Percentiles rank a stretch among this genome's conserved stretches.
phyloP scores from a whole-genome alignment of 2,329 filamentous ascomycete species.

The Penicillium crustosum region DNA sequence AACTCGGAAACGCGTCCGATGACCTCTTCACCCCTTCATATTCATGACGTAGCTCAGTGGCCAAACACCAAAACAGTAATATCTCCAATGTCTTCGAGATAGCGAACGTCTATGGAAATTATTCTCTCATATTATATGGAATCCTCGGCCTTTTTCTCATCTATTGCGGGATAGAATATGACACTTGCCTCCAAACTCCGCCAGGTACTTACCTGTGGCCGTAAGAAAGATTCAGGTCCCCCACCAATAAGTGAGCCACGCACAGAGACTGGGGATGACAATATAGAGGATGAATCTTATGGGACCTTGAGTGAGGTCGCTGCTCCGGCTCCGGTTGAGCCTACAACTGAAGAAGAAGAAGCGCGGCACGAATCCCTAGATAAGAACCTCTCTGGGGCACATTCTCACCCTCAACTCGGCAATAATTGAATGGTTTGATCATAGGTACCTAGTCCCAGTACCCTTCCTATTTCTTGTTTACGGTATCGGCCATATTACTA shows the following conservation, averaged over 20 bases:
- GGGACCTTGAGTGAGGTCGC: constrained; percentile 2
- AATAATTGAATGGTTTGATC: constrained; percentile 1
- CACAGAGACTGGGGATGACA: too few relatives aligned
- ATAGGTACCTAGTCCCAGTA: not conserved
- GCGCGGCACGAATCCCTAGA: not conserved
- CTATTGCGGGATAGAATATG: not conserved
- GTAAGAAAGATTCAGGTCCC: not conserved
- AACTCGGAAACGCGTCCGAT: not conserved
- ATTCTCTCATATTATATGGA: not conserved
- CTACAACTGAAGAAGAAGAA: not conserved
- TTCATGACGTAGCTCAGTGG: constrained; percentile 6
- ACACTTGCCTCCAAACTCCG: not conserved
- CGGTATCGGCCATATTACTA: not conserved
- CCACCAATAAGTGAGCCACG: not conserved
- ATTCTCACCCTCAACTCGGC: not conserved
- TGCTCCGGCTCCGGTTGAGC: not conserved
- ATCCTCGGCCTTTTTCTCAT: not conserved
- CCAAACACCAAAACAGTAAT: not conserved
- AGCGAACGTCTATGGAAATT: not conserved
- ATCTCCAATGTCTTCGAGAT: not conserved
- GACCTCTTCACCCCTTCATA: not conserved
- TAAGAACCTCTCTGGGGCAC: not conserved
- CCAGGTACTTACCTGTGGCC: not conserved
- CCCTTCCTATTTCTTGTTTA: not conserved
- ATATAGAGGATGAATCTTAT: not conserved